phyloP scores from a whole-genome alignment of 768 basidiomycete species.

The Termitomyces sp. region DNA sequence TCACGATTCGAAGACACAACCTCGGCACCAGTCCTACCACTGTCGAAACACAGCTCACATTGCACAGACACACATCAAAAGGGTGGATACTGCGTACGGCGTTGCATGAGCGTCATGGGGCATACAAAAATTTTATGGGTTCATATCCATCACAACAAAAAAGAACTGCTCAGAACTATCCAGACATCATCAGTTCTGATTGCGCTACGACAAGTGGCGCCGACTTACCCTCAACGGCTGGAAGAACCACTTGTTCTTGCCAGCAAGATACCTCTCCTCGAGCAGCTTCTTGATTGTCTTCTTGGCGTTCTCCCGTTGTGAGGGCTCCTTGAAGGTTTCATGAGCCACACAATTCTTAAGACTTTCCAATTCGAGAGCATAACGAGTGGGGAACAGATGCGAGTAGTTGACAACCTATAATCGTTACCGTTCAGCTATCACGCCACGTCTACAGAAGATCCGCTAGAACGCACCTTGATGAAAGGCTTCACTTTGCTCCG shows the following conservation, averaged over 20 bases:
- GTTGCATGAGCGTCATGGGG: slow-evolving; percentile 31
- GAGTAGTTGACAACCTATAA: slow-evolving; percentile 92
- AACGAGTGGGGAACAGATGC: slow-evolving; percentile 98
- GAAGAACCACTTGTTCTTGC: slow-evolving; percentile 99
- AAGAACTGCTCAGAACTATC: slow-evolving; percentile 35
- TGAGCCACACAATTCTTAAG: slow-evolving; percentile 82
- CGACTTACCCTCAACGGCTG: slow-evolving; percentile 70
- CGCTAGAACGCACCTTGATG: slow-evolving; percentile 76
- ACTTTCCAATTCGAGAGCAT: slow-evolving; percentile 93
- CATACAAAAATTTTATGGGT: slow-evolving; percentile 34
- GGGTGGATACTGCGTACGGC: slow-evolving; percentile 16
- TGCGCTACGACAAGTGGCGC: background rate
- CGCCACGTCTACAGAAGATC: background rate
- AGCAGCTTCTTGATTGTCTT: slow-evolving; percentile 95
- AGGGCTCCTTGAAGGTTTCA: slow-evolving; percentile 97
- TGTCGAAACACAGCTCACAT: background rate
- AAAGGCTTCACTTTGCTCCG: slow-evolving; percentile 99
- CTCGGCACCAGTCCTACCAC: background rate
- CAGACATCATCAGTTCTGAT: slow-evolving; percentile 4
- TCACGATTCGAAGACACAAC: background rate
- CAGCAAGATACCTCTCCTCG: slow-evolving; percentile 90
- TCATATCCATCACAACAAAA: slow-evolving; percentile 29
- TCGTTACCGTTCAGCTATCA: background rate
- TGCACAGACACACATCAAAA: background rate
- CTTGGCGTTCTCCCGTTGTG: slow-evolving; percentile 92